Evolutionary conservation across 2,329 filamentous ascomycete species (phyloP), one percentile per base, ranked within the genome.

Genomic region (Ceratocystis lukuohia): DNA sequence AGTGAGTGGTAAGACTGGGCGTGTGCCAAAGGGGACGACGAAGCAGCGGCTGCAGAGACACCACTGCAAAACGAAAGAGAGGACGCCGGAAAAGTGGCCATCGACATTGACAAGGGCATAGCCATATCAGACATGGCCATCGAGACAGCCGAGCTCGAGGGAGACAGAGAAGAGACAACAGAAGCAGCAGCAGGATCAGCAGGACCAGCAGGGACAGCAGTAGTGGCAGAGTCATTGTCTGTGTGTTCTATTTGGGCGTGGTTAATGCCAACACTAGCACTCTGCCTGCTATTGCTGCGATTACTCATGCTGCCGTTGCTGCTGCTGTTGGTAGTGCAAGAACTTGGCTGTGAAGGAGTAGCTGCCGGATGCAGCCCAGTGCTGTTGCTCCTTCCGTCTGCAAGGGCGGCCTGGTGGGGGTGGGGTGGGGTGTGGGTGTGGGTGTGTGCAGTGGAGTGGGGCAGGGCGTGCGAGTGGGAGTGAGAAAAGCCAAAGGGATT

Each of bases 361-460:
- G 53, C 8, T 57, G 53, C 53, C 53, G 53, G 53, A 57, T 57
- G 53, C 53, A 57, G 53, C 53, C 53, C 53, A 57, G 53, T 30
- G 28, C 48, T 50, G 53, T 22, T 50, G 48, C 53, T 57, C 53
- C 53, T 57, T 30, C 53, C 53, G 53, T 33, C 53, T 57, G 53
- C 53, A 57, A 33, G 53, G 53, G 53, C 53, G 17, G 53, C 10
- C 10, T 28, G 22, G 25, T 57, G 53, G 53, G 53, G 25, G 53
- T 57, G 53, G 48, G 48, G 48, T 25, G 48, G n/a, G 37, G 37
- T 41, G 37, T 41, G n/a, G 37, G 37, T 15, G 37, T 41, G 28
- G 48, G 48, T 12, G 48, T 53, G 48, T n/a, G 3, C 1, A 7
- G n/a, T 20, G n/a, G 48, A 22, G 48, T 53, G n/a, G 53, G 22